These are phyloP conservation scores for Leptographium radiaticola DNA, from an alignment of 2,329 filamentous ascomycete genomes.

Conservation along the genomic window DNA sequence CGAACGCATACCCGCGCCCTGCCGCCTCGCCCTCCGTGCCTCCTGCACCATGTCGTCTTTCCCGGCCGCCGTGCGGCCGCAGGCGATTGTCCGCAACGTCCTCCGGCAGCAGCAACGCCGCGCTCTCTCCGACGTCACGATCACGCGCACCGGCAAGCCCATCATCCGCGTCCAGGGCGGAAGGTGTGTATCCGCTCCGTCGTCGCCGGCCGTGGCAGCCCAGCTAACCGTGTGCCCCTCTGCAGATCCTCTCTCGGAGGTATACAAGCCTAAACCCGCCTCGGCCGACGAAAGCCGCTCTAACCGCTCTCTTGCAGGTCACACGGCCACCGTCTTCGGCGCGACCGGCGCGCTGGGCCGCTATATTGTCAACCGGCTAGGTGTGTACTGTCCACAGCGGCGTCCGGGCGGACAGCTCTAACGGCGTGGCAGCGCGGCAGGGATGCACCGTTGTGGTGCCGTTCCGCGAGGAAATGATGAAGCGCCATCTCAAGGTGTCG, in stretches of 20 bases:
- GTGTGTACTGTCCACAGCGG: slow-evolving; percentile 25
- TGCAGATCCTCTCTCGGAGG: slow-evolving; percentile 73
- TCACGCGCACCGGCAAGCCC: slow-evolving; percentile 92
- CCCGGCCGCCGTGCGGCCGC: slow-evolving; percentile 39
- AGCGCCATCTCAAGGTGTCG: slow-evolving; percentile 91
- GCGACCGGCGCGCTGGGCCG: slow-evolving; percentile 90
- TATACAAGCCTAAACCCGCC: slow-evolving; percentile 25
- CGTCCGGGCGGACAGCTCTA: not conserved
- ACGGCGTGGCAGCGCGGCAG: slow-evolving; percentile 52
- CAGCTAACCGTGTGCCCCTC: slow-evolving; percentile 4
- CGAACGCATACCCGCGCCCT: not conserved
- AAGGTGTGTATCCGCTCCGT: slow-evolving; percentile 45
- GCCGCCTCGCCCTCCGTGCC: not conserved
- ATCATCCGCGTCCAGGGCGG: slow-evolving; percentile 82
- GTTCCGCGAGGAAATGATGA: slow-evolving; percentile 93
- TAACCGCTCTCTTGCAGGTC: slow-evolving; percentile 40
- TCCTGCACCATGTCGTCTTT: slow-evolving; percentile 9
- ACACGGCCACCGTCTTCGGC: slow-evolving; percentile 95
- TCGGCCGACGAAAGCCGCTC: not conserved
- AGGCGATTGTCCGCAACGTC: slow-evolving; percentile 31
- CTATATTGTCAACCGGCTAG: slow-evolving; percentile 94
- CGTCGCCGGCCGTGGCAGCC: not conserved
- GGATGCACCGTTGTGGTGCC: slow-evolving; percentile 92
- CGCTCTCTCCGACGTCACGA: slow-evolving; percentile 67
- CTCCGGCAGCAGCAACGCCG: slow-evolving; percentile 39